Evolutionary conservation across 2,329 filamentous ascomycete genomes (phyloP).

Genomic region (Coccinonectria pachysandricola): DNA sequence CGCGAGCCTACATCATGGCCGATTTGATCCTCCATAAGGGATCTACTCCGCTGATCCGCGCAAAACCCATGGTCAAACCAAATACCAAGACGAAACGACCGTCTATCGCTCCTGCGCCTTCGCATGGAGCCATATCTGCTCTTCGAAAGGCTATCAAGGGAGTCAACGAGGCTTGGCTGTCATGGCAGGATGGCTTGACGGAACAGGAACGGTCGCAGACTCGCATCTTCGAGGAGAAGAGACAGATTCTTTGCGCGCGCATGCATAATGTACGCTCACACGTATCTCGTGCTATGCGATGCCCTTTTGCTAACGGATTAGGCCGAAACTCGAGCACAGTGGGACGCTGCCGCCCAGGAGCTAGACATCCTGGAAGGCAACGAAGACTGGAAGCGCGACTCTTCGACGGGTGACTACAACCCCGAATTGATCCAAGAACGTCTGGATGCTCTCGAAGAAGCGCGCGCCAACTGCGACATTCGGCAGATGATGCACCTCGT

Average conservation of each 20-base stretch:
- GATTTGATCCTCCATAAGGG: constrained; percentile 19
- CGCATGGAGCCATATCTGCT: constrained; percentile 13
- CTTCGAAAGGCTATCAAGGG: constrained; percentile 26
- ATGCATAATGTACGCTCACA: constrained; percentile 51
- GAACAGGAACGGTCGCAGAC: constrained; percentile 38
- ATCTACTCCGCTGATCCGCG: constrained; percentile 11
- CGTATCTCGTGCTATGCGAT: background rate
- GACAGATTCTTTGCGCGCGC: constrained; percentile 50
- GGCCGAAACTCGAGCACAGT: constrained; percentile 61
- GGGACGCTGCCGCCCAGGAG: constrained; percentile 64
- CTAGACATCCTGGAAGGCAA: constrained; percentile 74
- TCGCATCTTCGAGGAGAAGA: constrained; percentile 43
- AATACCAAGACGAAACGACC: constrained; percentile 17
- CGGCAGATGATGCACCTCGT: constrained; percentile 70
- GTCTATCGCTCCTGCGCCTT: constrained; percentile 4
- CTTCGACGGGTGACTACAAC: constrained; percentile 57
- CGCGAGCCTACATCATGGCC: constrained; percentile 19
- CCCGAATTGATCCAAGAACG: constrained; percentile 56
- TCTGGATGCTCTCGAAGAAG: constrained; percentile 64
- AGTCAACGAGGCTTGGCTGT: constrained; percentile 32
- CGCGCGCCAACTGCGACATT: constrained; percentile 61
- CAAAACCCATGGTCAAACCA: constrained; percentile 7
- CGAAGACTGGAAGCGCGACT: constrained; percentile 67
- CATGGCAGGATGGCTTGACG: constrained; percentile 43
- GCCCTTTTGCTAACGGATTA: constrained; percentile 28